Conservation (phyloP, 2,329 filamentous ascomycete species). For the Hypoxylon sp. region DNA sequence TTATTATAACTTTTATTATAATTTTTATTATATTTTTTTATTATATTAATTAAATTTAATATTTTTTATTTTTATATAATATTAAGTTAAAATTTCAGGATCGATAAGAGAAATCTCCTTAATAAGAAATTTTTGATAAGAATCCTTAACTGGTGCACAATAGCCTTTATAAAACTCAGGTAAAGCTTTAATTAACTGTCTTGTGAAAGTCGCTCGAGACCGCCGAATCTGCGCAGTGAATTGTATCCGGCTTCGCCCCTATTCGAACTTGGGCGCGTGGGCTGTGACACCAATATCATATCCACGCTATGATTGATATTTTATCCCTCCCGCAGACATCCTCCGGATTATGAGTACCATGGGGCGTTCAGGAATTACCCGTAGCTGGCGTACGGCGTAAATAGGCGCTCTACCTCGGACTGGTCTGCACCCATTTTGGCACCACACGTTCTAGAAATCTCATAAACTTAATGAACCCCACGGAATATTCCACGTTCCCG, state of each 20-base stretch:
- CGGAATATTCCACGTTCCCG: slow-evolving; percentile 73
- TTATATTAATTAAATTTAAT: too few species aligned
- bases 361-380: background rate
- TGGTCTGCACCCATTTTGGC: slow-evolving; percentile 61
- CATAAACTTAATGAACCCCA: slow-evolving; percentile 78
- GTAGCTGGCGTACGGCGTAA: background rate
- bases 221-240: too few species aligned
- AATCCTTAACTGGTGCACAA: too few species aligned
- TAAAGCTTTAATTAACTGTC: too few species aligned
- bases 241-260: background rate
- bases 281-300: background rate
- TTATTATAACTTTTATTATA: too few species aligned
- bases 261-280: background rate
- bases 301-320: background rate
- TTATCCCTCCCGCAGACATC: background rate
- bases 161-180: too few species aligned
- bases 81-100: too few species aligned
- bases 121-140: too few species aligned
- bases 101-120: too few species aligned
- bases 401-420: background rate
- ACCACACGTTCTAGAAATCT: slow-evolving; percentile 70
- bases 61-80: too few species aligned
- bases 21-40: too few species aligned
- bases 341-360: background rate
- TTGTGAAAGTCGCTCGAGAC: too few species aligned